A percentile compares a stretch with the other conserved stretches of the same genome.
These are phyloP conservation scores for Eutreptiella sp. DNA, from an alignment of 208 protist species.

Conservation along the genomic window DNA sequence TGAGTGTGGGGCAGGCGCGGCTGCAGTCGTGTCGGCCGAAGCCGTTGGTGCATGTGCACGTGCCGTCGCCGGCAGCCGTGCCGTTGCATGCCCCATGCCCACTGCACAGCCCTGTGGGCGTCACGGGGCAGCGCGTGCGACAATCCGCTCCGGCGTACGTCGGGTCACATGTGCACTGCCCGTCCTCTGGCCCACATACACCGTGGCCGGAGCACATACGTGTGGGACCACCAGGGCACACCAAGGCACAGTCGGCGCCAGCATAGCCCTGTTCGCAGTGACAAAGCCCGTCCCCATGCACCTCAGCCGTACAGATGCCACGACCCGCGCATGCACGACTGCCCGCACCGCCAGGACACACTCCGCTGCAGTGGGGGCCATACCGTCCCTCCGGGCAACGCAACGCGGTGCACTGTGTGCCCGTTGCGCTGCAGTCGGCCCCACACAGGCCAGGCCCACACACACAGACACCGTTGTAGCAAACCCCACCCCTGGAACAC, in stretches of 20 bases:
- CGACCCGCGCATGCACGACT: too few species aligned
- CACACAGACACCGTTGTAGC: neutral
- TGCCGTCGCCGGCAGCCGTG: conserved; percentile 2
- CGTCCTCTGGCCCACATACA: conserved; percentile 4
- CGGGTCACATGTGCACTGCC: conserved; percentile 11
- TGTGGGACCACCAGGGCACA: conserved; percentile 1
- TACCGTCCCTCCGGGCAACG: neutral
- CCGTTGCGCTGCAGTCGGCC: neutral
- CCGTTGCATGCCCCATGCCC: conserved; percentile 24
- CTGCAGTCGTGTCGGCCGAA: too few species aligned
- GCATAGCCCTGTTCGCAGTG: conserved; percentile 21
- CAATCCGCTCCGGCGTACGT: too few species aligned
- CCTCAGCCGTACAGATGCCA: too few species aligned
- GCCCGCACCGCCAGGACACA: too few species aligned
- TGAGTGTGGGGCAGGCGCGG: too few species aligned
- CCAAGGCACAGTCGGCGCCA: neutral
- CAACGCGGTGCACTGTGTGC: neutral
- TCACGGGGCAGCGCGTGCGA: conserved; percentile 1
- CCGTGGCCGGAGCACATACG: conserved; percentile 26
- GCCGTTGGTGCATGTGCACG: conserved; percentile 28
- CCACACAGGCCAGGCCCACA: neutral
- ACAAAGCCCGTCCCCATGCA: too few species aligned
- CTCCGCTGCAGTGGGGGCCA: too few species aligned
- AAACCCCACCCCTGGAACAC: conserved; percentile 4
- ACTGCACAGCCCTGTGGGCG: conserved; percentile 14